A percentile compares a stretch with the other conserved stretches of the same genome.
These are phyloP conservation scores for Cutaneotrichosporon sp. DNA, from an alignment of 1,284 basidiomycete species.

Conservation along the genomic window DNA sequence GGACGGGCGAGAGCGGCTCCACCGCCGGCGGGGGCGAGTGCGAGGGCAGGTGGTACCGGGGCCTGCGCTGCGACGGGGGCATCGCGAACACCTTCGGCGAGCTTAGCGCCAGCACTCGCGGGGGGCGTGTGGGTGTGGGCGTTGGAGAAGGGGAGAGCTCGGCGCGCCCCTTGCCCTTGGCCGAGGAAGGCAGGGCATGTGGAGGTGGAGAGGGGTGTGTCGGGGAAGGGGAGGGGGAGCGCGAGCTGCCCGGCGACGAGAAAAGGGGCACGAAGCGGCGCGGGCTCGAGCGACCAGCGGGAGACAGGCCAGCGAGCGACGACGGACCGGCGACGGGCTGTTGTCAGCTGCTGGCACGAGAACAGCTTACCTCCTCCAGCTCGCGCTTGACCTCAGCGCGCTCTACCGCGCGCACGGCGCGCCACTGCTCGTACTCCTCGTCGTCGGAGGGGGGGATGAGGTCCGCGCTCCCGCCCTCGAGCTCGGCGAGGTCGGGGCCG, in stretches of 20 bases:
- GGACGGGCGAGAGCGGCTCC: not conserved
- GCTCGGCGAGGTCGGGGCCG: constrained; percentile 14
- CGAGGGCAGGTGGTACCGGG: not conserved
- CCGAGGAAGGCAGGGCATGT: not conserved
- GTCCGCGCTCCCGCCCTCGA: constrained; percentile 28
- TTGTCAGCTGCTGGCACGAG: not conserved
- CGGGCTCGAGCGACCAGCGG: too few species aligned
- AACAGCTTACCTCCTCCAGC: not conserved
- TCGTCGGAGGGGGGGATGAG: constrained; percentile 46
- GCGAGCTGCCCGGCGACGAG: constrained; percentile 4
- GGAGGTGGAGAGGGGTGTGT: not conserved
- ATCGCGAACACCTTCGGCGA: constrained; percentile 2
- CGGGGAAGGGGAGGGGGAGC: constrained; percentile 5
- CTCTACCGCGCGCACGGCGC: constrained; percentile 18
- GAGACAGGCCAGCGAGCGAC: too few species aligned
- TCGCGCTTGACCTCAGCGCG: not conserved
- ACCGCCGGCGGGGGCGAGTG: not conserved
- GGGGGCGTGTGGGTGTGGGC: not conserved
- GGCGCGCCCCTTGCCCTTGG: constrained; percentile 1
- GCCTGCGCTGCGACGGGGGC: not conserved
- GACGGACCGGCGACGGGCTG: not conserved
- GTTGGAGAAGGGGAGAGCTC: not conserved
- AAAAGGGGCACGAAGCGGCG: constrained; percentile 6
- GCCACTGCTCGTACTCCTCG: constrained; percentile 48
- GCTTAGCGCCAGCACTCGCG: not conserved